These are phyloP conservation scores for Trichoderma orchidacearum DNA, from an alignment of 495 filamentous ascomycete genomes.

Conservation along the genomic window DNA sequence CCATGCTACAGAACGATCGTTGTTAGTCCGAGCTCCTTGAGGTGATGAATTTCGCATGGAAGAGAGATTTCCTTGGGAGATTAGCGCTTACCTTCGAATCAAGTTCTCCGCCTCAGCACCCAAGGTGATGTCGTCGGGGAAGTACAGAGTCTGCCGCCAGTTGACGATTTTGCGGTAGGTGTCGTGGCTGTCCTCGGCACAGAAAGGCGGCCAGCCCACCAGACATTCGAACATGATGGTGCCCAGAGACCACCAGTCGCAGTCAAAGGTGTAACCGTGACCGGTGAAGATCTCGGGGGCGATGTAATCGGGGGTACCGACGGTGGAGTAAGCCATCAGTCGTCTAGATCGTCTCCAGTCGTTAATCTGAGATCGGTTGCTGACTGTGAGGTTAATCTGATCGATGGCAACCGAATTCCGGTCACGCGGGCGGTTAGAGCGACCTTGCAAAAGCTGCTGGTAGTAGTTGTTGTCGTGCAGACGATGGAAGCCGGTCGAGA, in stretches of 20 bases:
- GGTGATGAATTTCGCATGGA: conserved; percentile 12
- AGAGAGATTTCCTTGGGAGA: too few species aligned
- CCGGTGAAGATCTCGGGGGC: conserved; percentile 96
- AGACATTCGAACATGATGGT: conserved; percentile 99
- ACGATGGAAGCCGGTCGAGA: conserved; percentile 96
- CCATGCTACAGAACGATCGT: conserved; percentile 49
- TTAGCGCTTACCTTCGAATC: conserved; percentile 73
- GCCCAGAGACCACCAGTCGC: conserved; percentile 97
- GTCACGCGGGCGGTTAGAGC: conserved; percentile 61
- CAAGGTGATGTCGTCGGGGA: conserved; percentile 86
- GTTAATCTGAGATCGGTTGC: conserved; percentile 91
- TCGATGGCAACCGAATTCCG: conserved; percentile 89
- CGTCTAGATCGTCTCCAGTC: conserved; percentile 94
- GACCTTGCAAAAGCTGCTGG: conserved; percentile 77
- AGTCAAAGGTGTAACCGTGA: conserved; percentile 87
- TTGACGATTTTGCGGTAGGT: conserved; percentile 99
- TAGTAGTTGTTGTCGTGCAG: conserved; percentile 98
- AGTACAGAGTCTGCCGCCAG: conserved; percentile 90
- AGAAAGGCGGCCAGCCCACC: conserved; percentile 98
- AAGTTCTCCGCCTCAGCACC: conserved; percentile 77
- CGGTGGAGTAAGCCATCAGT: conserved; percentile 93
- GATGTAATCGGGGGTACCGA: conserved; percentile 97
- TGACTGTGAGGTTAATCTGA: conserved; percentile 96
- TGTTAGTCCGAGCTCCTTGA: not conserved
- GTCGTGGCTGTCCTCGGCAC: conserved; percentile 90